Conservation (phyloP, 257 asterid genomes). For the Gardenia jasminoides region DNA sequence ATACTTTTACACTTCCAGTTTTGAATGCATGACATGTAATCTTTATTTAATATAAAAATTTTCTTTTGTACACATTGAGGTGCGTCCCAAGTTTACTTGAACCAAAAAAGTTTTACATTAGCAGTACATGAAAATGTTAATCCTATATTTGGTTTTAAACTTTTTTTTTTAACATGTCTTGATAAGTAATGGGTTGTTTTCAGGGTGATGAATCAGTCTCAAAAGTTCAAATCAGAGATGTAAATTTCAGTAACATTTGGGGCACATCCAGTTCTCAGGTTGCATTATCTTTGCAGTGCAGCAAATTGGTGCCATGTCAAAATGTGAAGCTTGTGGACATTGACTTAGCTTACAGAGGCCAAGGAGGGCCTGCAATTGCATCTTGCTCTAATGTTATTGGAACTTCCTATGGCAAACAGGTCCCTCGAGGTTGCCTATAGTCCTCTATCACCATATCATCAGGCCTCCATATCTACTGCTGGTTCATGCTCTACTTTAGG, state of each 20-base stretch:
- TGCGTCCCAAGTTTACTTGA: too few relatives aligned
- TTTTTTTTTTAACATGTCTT: too few relatives aligned
- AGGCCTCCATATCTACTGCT: background rate
- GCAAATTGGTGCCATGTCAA: slow-evolving; percentile 46
- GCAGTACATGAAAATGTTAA: too few relatives aligned
- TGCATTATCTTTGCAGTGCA: slow-evolving; percentile 49
- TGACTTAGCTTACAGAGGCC: slow-evolving; percentile 41
- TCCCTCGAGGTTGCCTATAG: slow-evolving; percentile 54
- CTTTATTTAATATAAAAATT: too few relatives aligned
- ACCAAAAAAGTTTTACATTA: too few relatives aligned
- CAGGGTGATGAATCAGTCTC: slow-evolving; percentile 27
- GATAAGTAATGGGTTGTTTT: background rate
- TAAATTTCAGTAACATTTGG: slow-evolving; percentile 50
- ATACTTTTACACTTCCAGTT: too few relatives aligned
- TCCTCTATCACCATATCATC: background rate
- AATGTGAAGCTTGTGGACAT: slow-evolving; percentile 47
- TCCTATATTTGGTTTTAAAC: too few relatives aligned
- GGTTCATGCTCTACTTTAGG: background rate
- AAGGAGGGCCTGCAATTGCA: slow-evolving; percentile 34
- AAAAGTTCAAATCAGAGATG: slow-evolving; percentile 51
- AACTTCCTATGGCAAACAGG: slow-evolving; percentile 38
- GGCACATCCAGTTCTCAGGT: slow-evolving; percentile 53
- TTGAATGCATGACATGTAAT: too few relatives aligned
- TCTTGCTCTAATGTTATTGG: slow-evolving; percentile 49
- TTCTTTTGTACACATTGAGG: too few relatives aligned